Percentiles rank a stretch among this genome's conserved stretches.
Conservation (phyloP, 2,329 filamentous ascomycete species). For the Fusarium ramigenum region DNA sequence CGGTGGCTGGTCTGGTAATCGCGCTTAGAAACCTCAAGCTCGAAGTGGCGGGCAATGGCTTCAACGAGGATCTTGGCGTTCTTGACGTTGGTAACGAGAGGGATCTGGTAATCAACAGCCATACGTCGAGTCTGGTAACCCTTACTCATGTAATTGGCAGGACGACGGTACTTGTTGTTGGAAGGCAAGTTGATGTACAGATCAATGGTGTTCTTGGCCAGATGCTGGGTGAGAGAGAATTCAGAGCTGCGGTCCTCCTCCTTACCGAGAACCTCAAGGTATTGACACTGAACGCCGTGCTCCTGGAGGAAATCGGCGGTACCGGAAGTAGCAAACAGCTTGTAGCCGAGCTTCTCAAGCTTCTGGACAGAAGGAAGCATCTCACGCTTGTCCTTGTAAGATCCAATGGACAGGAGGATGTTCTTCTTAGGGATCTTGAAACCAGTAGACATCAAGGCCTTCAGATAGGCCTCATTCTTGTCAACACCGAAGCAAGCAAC, state of each 20-base stretch:
- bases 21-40: constrained; percentile 81
- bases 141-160: constrained; percentile 98
- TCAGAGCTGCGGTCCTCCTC: constrained; percentile 91
- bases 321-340: constrained; percentile 94
- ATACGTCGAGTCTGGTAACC: constrained; percentile 96
- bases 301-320: constrained; percentile 97
- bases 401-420: constrained; percentile 92
- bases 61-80: constrained; percentile 98
- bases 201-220: constrained; percentile 98
- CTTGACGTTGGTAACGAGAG: constrained; percentile 98
- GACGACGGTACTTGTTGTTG: constrained; percentile 94
- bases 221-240: constrained; percentile 95
- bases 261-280: constrained; percentile 84
- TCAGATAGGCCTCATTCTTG: constrained; percentile 98
- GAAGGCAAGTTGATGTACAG: constrained; percentile 99
- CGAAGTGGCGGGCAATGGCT: constrained; percentile 88
- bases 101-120: constrained; percentile 97
- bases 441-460: constrained; percentile 92
- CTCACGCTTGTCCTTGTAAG: constrained; percentile 97
- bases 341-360: constrained; percentile 90
- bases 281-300: constrained; percentile 91
- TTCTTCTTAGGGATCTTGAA: constrained; percentile 98
- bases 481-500: constrained; percentile 95
- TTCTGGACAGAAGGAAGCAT: constrained; percentile 93
- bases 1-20: constrained; percentile 93